Conservation (phyloP, 1,139 yeast species). For the Neolecta irregularis region DNA sequence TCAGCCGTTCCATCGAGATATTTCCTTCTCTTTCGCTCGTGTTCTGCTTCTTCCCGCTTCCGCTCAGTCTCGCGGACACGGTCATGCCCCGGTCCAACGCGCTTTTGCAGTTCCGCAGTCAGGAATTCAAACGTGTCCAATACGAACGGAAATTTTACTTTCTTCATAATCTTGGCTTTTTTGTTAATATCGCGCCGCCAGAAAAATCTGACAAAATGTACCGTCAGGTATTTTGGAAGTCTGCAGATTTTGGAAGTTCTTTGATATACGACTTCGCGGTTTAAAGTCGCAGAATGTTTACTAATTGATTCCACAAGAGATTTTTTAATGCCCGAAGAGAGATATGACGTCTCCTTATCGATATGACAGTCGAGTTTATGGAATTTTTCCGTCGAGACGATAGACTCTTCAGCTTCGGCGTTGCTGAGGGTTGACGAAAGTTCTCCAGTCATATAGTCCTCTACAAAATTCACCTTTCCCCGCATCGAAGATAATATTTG, state of each 20-base stretch:
- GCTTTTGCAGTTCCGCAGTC: conserved; percentile 53
- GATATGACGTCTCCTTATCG: conserved; percentile 66
- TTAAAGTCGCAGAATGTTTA: conserved; percentile 57
- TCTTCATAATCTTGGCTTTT: conserved; percentile 84
- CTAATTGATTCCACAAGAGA: conserved; percentile 66
- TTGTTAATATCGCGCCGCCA: conserved; percentile 89
- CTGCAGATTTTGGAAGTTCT: conserved; percentile 55
- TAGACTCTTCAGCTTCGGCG: conserved; percentile 32
- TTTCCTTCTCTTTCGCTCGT: conserved; percentile 48
- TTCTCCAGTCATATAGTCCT: conserved; percentile 46
- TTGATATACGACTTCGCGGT: conserved; percentile 54
- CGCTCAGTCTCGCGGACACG: conserved; percentile 62
- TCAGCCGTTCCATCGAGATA: conserved; percentile 18
- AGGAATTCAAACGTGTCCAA: conserved; percentile 76
- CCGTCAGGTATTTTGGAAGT: conserved; percentile 75
- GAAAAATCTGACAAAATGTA: conserved; percentile 84
- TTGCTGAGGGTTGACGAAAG: conserved; percentile 49
- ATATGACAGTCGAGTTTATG: conserved; percentile 80
- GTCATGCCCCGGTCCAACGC: conserved; percentile 61
- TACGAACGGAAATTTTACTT: conserved; percentile 87
- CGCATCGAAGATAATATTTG: conserved; percentile 38
- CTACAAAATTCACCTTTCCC: conserved; percentile 25
- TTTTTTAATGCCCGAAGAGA: conserved; percentile 67
- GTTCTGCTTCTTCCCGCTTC: conserved; percentile 52
- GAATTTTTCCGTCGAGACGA: conserved; percentile 38